Percentiles rank a stretch among this genome's conserved stretches.
These are phyloP conservation scores for Chlorencoelia australis DNA, from an alignment of 2,329 filamentous ascomycete genomes.

Conservation along the genomic window DNA sequence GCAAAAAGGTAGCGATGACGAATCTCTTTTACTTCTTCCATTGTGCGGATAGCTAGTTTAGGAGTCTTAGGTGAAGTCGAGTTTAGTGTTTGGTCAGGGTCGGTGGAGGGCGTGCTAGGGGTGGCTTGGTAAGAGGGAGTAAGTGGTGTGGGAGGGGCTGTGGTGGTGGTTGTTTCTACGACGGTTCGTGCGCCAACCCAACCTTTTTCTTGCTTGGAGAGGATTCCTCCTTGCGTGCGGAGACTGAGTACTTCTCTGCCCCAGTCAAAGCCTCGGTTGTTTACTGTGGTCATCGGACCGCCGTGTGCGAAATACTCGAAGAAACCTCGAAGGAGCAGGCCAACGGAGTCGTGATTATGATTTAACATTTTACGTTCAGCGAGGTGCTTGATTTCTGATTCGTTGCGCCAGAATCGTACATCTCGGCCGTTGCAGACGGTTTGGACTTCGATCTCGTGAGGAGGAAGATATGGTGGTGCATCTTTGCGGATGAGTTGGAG, in stretches of 20 bases:
- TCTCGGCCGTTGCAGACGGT: constrained; percentile 52
- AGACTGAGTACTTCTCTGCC: constrained; percentile 69
- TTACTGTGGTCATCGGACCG: constrained; percentile 40
- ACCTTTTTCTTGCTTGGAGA: constrained; percentile 67
- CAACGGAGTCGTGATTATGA: constrained; percentile 59
- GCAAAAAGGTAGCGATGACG: constrained; percentile 76
- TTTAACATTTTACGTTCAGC: constrained; percentile 50
- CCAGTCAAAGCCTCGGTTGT: constrained; percentile 63
- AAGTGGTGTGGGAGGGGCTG: constrained; percentile 20
- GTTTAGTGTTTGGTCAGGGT: neutral
- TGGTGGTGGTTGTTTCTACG: constrained; percentile 38
- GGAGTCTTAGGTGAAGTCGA: constrained; percentile 5
- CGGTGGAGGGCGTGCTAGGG: neutral
- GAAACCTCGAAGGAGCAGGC: constrained; percentile 67
- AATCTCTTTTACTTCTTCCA: constrained; percentile 48
- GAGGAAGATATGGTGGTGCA: constrained; percentile 32
- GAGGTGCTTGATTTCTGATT: constrained; percentile 54
- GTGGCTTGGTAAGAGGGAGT: constrained; percentile 5
- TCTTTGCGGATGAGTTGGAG: constrained; percentile 52
- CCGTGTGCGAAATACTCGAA: constrained; percentile 75
- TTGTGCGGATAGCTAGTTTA: constrained; percentile 12
- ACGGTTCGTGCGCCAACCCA: constrained; percentile 79
- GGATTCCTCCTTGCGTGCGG: constrained; percentile 57
- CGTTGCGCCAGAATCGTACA: constrained; percentile 70
- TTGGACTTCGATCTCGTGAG: constrained; percentile 30